phyloP scores from a whole-genome alignment of 352 stramenopile genomes.

The Pythium plurisporium region DNA sequence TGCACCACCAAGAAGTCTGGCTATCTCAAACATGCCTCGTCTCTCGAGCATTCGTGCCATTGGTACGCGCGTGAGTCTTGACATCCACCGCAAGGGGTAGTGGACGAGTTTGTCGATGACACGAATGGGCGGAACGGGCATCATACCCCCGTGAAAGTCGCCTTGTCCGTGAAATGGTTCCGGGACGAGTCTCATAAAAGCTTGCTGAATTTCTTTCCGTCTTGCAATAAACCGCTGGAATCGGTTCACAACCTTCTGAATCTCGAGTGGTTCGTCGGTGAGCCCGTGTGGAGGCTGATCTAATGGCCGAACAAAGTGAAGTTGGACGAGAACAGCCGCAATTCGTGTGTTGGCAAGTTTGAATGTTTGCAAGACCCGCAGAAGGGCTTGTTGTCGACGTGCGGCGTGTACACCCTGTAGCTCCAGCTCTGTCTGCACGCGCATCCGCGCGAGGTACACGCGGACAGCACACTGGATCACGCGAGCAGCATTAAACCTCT shows the following conservation, averaged over 20 bases:
- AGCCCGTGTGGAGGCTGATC: slow-evolving; percentile 43
- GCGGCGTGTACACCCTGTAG: slow-evolving; percentile 61
- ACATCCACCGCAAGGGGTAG: slow-evolving; percentile 57
- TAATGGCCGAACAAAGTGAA: slow-evolving; percentile 58
- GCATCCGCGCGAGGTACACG: slow-evolving; percentile 60
- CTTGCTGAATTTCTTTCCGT: slow-evolving; percentile 48
- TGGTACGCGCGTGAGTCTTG: slow-evolving; percentile 43
- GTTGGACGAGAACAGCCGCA: slow-evolving; percentile 56
- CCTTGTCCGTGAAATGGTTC: slow-evolving; percentile 45
- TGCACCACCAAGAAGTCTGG: slow-evolving; percentile 49
- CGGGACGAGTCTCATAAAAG: slow-evolving; percentile 40
- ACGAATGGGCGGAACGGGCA: slow-evolving; percentile 51
- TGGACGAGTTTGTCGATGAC: slow-evolving; percentile 59
- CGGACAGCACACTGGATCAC: slow-evolving; percentile 71
- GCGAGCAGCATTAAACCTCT: slow-evolving; percentile 56
- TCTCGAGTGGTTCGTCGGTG: slow-evolving; percentile 48
- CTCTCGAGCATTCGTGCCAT: slow-evolving; percentile 49
- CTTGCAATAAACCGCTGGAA: slow-evolving; percentile 47
- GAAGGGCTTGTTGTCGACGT: slow-evolving; percentile 47
- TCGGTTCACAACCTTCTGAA: slow-evolving; percentile 53
- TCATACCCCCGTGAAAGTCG: slow-evolving; percentile 28
- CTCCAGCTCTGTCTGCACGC: slow-evolving; percentile 62
- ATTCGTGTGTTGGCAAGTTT: slow-evolving; percentile 62
- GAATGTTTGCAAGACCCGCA: slow-evolving; percentile 47
- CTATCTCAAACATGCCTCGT: slow-evolving; percentile 43